Evolutionary conservation across 495 filamentous ascomycete species (phyloP).

Genomic region (Oidiodendron maius): DNA sequence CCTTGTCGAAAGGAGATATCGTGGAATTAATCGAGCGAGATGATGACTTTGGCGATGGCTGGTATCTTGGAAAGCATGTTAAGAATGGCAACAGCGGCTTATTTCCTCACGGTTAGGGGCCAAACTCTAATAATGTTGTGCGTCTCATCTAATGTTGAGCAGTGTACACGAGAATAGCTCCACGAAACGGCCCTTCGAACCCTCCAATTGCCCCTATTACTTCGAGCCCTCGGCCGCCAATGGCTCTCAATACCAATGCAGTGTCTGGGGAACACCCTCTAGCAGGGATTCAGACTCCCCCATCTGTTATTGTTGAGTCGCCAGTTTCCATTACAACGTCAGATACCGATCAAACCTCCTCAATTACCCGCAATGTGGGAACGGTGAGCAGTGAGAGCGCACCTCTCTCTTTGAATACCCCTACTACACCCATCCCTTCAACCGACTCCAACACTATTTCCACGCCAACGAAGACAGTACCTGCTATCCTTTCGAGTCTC

Average conservation of each 20-base stretch:
- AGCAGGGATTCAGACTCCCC: not conserved
- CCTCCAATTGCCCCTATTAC: slow-evolving; percentile 12
- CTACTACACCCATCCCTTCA: slow-evolving; percentile 8
- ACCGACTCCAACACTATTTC: slow-evolving; percentile 20
- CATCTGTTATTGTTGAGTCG: not conserved
- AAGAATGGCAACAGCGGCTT: slow-evolving; percentile 71
- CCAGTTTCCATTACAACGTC: not conserved
- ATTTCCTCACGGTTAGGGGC: slow-evolving; percentile 75
- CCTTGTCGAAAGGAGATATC: slow-evolving; percentile 76
- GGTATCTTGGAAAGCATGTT: slow-evolving; percentile 85
- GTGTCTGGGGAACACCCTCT: slow-evolving; percentile 6
- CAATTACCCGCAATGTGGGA: slow-evolving; percentile 39
- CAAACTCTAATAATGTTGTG: not conserved
- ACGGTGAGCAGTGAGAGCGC: too few species aligned
- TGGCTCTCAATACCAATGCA: slow-evolving; percentile 28
- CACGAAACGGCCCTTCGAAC: slow-evolving; percentile 30
- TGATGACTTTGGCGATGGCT: slow-evolving; percentile 96
- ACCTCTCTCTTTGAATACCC: slow-evolving; percentile 23
- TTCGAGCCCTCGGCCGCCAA: slow-evolving; percentile 18
- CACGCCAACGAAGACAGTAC: slow-evolving; percentile 13
- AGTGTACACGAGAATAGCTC: slow-evolving; percentile 50
- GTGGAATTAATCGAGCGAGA: slow-evolving; percentile 91
- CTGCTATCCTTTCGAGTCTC: slow-evolving; percentile 11
- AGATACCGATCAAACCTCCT: slow-evolving; percentile 34
- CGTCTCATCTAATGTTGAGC: slow-evolving; percentile 9